Evolutionary conservation across 768 basidiomycete species (phyloP), one percentile per base, ranked within the genome.

Genomic region (Suillus plorans): DNA sequence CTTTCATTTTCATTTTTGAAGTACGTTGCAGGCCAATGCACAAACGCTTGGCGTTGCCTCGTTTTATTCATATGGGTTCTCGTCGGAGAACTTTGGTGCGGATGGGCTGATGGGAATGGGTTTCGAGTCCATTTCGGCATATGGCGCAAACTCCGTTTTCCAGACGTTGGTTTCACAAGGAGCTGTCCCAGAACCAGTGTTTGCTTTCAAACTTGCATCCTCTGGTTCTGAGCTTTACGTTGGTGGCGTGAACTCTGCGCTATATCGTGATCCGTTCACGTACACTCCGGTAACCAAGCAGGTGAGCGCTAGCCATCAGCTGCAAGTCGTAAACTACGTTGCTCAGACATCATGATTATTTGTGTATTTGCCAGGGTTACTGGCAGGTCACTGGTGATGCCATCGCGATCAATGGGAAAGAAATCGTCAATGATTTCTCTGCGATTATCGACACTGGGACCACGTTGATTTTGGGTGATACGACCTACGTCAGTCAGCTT

Each of bases 401-500:
- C 47, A 55, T 71, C 20, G 64, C 65, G 67, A 71, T 67, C 36
- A 74, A 80, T 63, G 73, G 69, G 1, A 31, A 66, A 22, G 42
- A 62, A 1, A 62, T 68, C n/a, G 39, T 53, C 39, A 49, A 18
- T 16, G 37, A 41, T 16, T 58, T 68, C n/a, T 8, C 69, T 7
- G 70, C 69, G 2, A 61, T 76, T 22, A 78, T 89, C 63, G 87
- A 89, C 74, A 87, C 82, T 64, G 88, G 84, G 60, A 80, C 80
- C 5, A 73, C 79, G 3, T 60, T 77, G 36, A 74, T 81, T 45
- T 73, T 88, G 49, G 81, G 81, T 10, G 81, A 84, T 55, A 59
- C 71, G 2, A 60, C 60, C 8, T 80, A 79, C 36, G 77, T 80
- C 5, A 60, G 50, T 8, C 66, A 70, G 59, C 72, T 81, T 34